Percentiles rank a stretch among this genome's conserved stretches.
Evolutionary conservation across 441 rosid genomes (phyloP).

Genomic region (Eruca vesicaria): DNA sequence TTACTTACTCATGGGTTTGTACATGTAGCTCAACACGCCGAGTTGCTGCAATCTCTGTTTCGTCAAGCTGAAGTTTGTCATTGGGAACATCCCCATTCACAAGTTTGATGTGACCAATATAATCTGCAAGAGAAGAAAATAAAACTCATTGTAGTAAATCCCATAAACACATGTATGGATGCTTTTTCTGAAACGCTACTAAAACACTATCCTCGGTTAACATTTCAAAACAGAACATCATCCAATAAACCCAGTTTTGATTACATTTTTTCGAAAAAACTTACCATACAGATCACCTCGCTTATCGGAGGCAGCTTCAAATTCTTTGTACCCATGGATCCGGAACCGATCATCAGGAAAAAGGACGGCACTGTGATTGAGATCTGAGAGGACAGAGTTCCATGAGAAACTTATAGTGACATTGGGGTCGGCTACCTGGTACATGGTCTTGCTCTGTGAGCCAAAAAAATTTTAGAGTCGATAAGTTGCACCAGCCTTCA

Average conservation of each 20-base stretch:
- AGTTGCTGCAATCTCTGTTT: neutral
- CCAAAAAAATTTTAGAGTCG: neutral
- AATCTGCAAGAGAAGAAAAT: neutral
- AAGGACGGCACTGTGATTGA: neutral
- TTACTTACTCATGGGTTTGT: neutral
- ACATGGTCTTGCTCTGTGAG: neutral
- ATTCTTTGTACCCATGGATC: neutral
- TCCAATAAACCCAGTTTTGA: too few relatives aligned
- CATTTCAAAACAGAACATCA: too few relatives aligned
- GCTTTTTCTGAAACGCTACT: too few relatives aligned
- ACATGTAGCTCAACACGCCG: neutral
- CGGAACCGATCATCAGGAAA: neutral
- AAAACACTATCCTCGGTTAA: too few relatives aligned
- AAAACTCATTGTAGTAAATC: too few relatives aligned
- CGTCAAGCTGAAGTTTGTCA: neutral
- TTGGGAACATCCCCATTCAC: neutral
- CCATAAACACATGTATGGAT: too few relatives aligned
- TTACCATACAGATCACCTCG: neutral
- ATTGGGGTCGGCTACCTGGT: neutral
- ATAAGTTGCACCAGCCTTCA: neutral
- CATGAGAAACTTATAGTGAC: neutral
- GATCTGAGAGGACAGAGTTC: neutral
- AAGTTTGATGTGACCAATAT: neutral
- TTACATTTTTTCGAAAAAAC: neutral
- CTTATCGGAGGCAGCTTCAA: neutral